Base-by-base conservation (phyloP, 2,329 filamentous ascomycete species). In the Xylaria sp. region DNA sequence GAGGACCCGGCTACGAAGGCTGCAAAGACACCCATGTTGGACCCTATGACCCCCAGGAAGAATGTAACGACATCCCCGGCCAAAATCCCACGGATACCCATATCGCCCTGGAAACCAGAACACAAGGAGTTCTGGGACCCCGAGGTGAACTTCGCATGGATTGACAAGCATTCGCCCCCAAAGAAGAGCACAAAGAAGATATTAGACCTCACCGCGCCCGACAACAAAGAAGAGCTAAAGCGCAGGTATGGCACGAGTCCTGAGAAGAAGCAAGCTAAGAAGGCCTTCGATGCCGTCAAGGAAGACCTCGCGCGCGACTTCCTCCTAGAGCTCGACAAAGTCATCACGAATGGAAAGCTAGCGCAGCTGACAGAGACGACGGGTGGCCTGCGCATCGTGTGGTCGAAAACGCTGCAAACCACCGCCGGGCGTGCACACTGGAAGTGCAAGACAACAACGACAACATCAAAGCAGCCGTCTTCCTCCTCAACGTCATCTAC, bases 351-450 rank as follows among this genome's bases (percentile, higher is more conserved):
- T 2, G 88, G 90, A 9, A 81, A 84, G 67, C 85, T 96, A 7
- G 77, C 81, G 0, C 73, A 82, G 27, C 81, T 94, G 22, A 83
- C 91, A 0, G 81, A 83, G 1, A 79, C 83, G 0, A 92, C 91
- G 0, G 92, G 92, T 20, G 92, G 92, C 0, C 84, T 95, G 53
- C 86, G 86, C 63, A 83, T 95, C 42, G 79, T 87, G 49, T 96
- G 92, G 92, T 89, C 85, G 67, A 92, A 91, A 72, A 92, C 87
- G n/a, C 86, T 96, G 58, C 92, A 90, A 75, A 91, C 90, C 1
- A 95, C 92, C 0, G 92, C 92, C 15, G 92, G 92, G 0, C 85
- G 91, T 45, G 92, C 92, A 31, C 90, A 87, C 73, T 93, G 91
- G 90, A 88, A 85, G 71, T 84, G 87, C 25, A 89, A 90, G 73